Conservation (phyloP, 2,329 filamentous ascomycete species). For the Metarhizium anisopliae region DNA sequence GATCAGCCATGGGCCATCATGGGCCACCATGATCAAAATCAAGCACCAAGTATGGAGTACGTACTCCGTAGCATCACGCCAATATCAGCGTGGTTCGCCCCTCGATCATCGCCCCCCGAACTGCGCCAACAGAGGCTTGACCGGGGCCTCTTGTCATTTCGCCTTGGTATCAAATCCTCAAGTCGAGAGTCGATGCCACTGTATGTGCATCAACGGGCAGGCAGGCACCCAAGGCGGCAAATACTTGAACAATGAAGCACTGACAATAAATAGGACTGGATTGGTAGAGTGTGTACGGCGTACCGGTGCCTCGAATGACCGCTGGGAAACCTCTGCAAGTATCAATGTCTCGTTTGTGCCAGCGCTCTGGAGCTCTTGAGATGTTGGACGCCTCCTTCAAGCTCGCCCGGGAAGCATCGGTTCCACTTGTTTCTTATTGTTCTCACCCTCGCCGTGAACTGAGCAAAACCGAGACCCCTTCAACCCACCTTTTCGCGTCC, state of each 20-base stretch:
- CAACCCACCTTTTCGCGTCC: not conserved
- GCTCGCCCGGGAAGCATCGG: not conserved
- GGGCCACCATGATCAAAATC: not conserved
- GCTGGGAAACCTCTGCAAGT: not conserved
- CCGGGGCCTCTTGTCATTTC: not conserved
- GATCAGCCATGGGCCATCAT: not conserved
- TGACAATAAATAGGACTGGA: no score
- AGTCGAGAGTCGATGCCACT: not conserved
- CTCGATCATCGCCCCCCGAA: not conserved
- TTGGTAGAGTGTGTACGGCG: no score
- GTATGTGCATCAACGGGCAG: no score
- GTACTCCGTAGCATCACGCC: constrained; percentile 1
- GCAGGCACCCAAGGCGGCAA: no score
- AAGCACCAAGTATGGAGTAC: not conserved
- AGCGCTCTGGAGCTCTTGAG: not conserved
- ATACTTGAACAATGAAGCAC: no score
- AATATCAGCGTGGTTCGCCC: constrained; percentile 1
- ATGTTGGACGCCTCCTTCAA: not conserved
- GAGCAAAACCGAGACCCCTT: not conserved
- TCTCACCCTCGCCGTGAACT: constrained; percentile 1
- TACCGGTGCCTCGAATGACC: no score
- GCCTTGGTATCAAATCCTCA: not conserved
- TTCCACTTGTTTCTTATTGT: not conserved
- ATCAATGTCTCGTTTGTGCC: not conserved
- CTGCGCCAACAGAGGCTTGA: not conserved